Percentiles rank a stretch among this genome's conserved stretches.
Evolutionary conservation across 768 basidiomycete species (phyloP).

Genomic region (Russula ochroleuca): DNA sequence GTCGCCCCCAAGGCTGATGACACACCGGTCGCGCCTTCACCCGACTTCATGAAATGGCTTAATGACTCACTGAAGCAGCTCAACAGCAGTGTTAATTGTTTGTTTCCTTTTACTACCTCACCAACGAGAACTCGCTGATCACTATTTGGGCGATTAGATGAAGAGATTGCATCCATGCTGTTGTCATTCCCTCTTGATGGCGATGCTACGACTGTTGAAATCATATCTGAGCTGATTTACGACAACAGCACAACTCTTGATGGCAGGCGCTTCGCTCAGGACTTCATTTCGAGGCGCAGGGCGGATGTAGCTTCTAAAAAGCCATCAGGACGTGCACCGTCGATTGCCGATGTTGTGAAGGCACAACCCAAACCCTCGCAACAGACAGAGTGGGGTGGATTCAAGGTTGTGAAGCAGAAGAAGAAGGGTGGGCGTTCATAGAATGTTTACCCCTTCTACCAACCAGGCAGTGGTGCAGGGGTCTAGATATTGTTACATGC

Average conservation of each 20-base stretch:
- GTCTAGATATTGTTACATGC: conserved; percentile 5
- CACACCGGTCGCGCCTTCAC: conserved; percentile 61
- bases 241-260: conserved; percentile 92
- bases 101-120: conserved; percentile 26
- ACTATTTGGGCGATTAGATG: conserved; percentile 49
- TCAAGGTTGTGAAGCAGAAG: conserved; percentile 95
- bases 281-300: conserved; percentile 85
- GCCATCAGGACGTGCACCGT: conserved; percentile 50
- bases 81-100: conserved; percentile 69
- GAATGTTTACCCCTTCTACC: conserved; percentile 8
- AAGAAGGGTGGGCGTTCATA: conserved; percentile 71
- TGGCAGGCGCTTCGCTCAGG: conserved; percentile 89
- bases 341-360: conserved; percentile 89
- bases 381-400: conserved; percentile 77
- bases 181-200: conserved; percentile 91
- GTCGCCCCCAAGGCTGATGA: conserved; percentile 53
- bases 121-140: conserved; percentile 7
- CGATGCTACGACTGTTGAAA: conserved; percentile 74
- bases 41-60: conserved; percentile 92
- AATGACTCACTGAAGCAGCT: conserved; percentile 77
- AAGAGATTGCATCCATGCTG: conserved; percentile 95
- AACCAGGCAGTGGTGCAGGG: neutral
- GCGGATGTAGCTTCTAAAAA: conserved; percentile 63
- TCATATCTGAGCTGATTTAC: conserved; percentile 94
- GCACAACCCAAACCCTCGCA: conserved; percentile 69